phyloP scores from a whole-genome alignment of 805 yeast genomes.

The Pichia insulana region DNA sequence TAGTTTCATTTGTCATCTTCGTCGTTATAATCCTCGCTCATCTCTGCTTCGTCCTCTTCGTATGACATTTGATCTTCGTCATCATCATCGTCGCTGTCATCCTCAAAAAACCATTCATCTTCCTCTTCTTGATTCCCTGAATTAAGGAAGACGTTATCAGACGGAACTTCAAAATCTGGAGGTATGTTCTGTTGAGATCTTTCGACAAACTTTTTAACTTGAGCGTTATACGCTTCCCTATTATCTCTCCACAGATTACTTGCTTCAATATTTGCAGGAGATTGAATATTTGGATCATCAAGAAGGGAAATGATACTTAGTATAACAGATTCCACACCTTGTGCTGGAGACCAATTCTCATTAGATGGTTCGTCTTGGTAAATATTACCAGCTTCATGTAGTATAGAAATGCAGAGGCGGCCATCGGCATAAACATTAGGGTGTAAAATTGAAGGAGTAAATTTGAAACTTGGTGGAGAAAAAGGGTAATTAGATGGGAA shows the following conservation, averaged over 20 bases:
- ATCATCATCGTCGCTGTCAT: slow-evolving; percentile 49
- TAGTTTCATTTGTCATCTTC: slow-evolving; percentile 19
- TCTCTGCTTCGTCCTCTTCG: slow-evolving; percentile 37
- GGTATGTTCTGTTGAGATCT: slow-evolving; percentile 82
- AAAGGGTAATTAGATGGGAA: slow-evolving; percentile 90
- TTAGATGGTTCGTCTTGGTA: slow-evolving; percentile 86
- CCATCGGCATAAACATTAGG: slow-evolving; percentile 95
- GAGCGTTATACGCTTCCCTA: slow-evolving; percentile 64
- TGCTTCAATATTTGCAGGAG: slow-evolving; percentile 96
- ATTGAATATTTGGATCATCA: slow-evolving; percentile 87
- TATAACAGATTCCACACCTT: slow-evolving; percentile 84
- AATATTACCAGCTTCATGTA: slow-evolving; percentile 87
- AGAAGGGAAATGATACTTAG: slow-evolving; percentile 83
- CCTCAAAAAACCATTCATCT: slow-evolving; percentile 48
- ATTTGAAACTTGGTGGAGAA: slow-evolving; percentile 85
- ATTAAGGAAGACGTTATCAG: slow-evolving; percentile 5
- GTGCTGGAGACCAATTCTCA: slow-evolving; percentile 92
- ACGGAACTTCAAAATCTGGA: slow-evolving; percentile 72
- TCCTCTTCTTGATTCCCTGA: slow-evolving; percentile 33
- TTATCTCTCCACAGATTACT: slow-evolving; percentile 82
- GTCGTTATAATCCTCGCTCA: slow-evolving; percentile 38
- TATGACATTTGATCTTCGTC: slow-evolving; percentile 37
- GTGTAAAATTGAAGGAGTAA: slow-evolving; percentile 88
- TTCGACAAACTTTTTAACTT: slow-evolving; percentile 75
- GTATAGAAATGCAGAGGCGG: slow-evolving; percentile 71